phyloP scores from a whole-genome alignment of 176 grass and related monocot genomes.

The Typha latifolia region DNA sequence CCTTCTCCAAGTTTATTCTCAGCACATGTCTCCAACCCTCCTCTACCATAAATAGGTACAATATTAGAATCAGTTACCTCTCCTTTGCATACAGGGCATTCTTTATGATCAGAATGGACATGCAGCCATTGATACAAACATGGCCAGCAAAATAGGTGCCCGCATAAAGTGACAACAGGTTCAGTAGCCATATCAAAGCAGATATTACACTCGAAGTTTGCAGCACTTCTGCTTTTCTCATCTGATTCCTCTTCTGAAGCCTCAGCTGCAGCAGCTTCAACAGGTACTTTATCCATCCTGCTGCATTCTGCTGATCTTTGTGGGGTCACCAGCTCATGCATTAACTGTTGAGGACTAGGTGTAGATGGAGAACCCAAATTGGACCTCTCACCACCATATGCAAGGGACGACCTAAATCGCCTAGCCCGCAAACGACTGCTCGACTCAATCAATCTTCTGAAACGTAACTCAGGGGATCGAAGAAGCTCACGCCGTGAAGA shows the following conservation, averaged over 20 bases:
- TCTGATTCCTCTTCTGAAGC: conserved; percentile 33
- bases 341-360: conserved; percentile 11
- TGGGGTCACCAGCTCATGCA: conserved; percentile 1
- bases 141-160: conserved; percentile 95
- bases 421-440: conserved; percentile 46
- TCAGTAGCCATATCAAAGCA: conserved; percentile 93
- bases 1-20: conserved; percentile 50
- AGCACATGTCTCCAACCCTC: conserved; percentile 33
- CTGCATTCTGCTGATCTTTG: conserved; percentile 7
- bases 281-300: conserved; percentile 27
- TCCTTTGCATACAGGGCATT: conserved; percentile 98
- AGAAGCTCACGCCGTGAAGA: conserved; percentile 49
- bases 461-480: conserved; percentile 30
- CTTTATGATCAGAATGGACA: conserved; percentile 83
- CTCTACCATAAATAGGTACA: conserved; percentile 88
- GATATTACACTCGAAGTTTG: conserved; percentile 89
- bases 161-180: conserved; percentile 93
- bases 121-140: conserved; percentile 96
- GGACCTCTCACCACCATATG: conserved; percentile 35
- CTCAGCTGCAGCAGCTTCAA: conserved; percentile 28
- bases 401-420: conserved; percentile 68
- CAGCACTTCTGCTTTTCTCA: conserved; percentile 37
- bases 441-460: conserved; percentile 54
- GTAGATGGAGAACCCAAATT: conserved; percentile 8
- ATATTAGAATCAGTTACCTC: conserved; percentile 78